A percentile compares a stretch with the other conserved stretches of the same genome.
Evolutionary conservation across 108 stramenopile species (phyloP).

Genomic region (Pseudonitzschia multistriata): DNA sequence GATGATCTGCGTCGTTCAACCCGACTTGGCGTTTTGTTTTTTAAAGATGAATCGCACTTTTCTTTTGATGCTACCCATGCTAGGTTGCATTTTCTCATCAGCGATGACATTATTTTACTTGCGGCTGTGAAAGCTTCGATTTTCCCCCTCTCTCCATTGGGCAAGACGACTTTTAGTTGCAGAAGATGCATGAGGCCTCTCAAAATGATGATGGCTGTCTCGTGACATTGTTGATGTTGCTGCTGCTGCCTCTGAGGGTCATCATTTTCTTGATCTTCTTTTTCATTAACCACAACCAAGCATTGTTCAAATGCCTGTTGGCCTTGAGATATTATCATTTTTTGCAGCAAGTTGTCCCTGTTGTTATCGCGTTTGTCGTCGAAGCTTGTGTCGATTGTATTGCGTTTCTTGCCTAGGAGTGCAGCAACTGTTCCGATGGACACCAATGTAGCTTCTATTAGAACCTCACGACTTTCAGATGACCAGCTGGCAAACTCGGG

Average conservation of each 20-base stretch:
- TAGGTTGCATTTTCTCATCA: slow-evolving; percentile 33
- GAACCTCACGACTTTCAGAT: slow-evolving; percentile 55
- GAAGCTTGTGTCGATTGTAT: neutral
- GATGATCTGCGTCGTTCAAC: neutral
- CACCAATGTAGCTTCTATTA: slow-evolving; percentile 47
- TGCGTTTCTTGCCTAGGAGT: slow-evolving; percentile 21
- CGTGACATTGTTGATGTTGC: slow-evolving; percentile 29
- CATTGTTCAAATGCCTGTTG: slow-evolving; percentile 7
- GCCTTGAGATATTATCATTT: neutral
- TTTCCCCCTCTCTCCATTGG: slow-evolving; percentile 74
- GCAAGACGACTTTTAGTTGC: slow-evolving; percentile 49
- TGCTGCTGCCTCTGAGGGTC: neutral
- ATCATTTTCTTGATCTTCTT: slow-evolving; percentile 4
- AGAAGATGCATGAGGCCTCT: slow-evolving; percentile 60
- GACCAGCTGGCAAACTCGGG: slow-evolving; percentile 73
- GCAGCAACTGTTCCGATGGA: slow-evolving; percentile 53
- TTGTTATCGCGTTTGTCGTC: neutral
- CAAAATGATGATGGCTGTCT: slow-evolving; percentile 51
- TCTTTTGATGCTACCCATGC: slow-evolving; percentile 12
- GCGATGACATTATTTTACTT: slow-evolving; percentile 32
- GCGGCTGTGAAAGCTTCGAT: slow-evolving; percentile 52
- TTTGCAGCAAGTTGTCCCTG: neutral
- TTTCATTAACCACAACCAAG: neutral
- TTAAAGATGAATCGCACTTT: neutral
- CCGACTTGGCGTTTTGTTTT: slow-evolving; percentile 1